Percentiles rank a stretch among this genome's conserved stretches.
These are phyloP conservation scores for Darksidea phi DNA, from an alignment of 495 filamentous ascomycete genomes.

Conservation along the genomic window DNA sequence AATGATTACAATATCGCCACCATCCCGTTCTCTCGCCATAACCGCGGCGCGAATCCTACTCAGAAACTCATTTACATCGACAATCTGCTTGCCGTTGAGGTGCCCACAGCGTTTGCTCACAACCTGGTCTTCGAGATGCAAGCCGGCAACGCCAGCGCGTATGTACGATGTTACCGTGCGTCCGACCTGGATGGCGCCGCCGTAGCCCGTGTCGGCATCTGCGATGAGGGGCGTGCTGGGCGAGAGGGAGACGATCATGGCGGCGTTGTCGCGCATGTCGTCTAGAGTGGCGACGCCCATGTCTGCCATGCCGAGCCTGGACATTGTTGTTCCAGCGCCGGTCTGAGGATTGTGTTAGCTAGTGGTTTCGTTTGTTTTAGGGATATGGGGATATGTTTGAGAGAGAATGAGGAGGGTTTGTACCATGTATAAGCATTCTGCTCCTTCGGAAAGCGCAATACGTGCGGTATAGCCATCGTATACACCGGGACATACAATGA, in stretches of 20 bases:
- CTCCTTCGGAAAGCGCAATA: slow-evolving; percentile 59
- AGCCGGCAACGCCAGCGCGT: slow-evolving; percentile 64
- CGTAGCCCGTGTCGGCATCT: slow-evolving; percentile 59
- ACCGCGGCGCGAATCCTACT: slow-evolving; percentile 52
- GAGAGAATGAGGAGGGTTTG: slow-evolving; percentile 5
- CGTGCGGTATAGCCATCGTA: slow-evolving; percentile 70
- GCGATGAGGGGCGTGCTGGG: slow-evolving; percentile 62
- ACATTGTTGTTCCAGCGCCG: slow-evolving; percentile 66
- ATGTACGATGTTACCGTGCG: slow-evolving; percentile 64
- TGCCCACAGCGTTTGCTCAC: slow-evolving; percentile 55
- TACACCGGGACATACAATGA: slow-evolving; percentile 61
- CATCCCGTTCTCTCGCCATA: slow-evolving; percentile 49
- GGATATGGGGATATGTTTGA: not conserved
- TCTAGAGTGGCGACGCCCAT: slow-evolving; percentile 62
- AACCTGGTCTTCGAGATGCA: slow-evolving; percentile 73
- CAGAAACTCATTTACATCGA: slow-evolving; percentile 52
- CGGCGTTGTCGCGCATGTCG: slow-evolving; percentile 65
- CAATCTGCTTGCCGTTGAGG: slow-evolving; percentile 57
- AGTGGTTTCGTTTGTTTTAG: not conserved
- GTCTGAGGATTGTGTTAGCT: slow-evolving; percentile 49
- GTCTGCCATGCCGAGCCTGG: slow-evolving; percentile 63
- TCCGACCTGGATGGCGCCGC: slow-evolving; percentile 56
- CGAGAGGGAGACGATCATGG: slow-evolving; percentile 65
- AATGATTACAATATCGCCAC: slow-evolving; percentile 64
- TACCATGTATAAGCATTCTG: slow-evolving; percentile 69